A percentile compares a stretch with the other conserved stretches of the same genome.
These are phyloP conservation scores for Cordyceps cateniannulata DNA, from an alignment of 2,329 filamentous ascomycete genomes.

Conservation along the genomic window DNA sequence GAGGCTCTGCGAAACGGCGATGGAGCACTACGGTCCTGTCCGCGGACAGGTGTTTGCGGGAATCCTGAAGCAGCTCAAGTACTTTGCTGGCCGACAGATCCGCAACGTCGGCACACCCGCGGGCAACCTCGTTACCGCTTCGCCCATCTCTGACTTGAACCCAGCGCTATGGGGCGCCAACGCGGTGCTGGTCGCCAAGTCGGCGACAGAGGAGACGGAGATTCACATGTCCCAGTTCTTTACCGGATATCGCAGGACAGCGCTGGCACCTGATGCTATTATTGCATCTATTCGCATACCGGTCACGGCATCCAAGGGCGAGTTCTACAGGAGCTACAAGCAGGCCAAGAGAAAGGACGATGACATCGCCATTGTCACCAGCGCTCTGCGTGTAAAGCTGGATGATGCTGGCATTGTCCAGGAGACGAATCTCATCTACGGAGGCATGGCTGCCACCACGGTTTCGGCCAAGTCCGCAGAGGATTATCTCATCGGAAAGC, in stretches of 20 bases:
- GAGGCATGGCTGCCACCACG: slow-evolving; percentile 90
- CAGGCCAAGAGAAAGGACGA: slow-evolving; percentile 97
- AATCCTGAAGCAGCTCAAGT: slow-evolving; percentile 88
- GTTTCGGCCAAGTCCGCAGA: slow-evolving; percentile 77
- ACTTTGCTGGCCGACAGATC: slow-evolving; percentile 93
- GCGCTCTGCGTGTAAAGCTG: slow-evolving; percentile 70
- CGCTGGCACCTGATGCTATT: slow-evolving; percentile 72
- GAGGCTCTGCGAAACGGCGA: slow-evolving; percentile 70
- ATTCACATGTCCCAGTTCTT: slow-evolving; percentile 94
- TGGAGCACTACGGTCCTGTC: slow-evolving; percentile 66
- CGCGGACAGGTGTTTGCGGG: slow-evolving; percentile 78
- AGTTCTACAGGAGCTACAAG: slow-evolving; percentile 87
- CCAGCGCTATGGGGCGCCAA: slow-evolving; percentile 87
- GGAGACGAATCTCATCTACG: slow-evolving; percentile 77
- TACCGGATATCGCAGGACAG: slow-evolving; percentile 81
- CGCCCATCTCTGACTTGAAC: slow-evolving; percentile 93
- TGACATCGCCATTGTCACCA: slow-evolving; percentile 95
- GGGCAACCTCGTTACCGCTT: slow-evolving; percentile 89
- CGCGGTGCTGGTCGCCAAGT: slow-evolving; percentile 74
- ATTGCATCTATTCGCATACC: slow-evolving; percentile 87
- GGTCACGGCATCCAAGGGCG: slow-evolving; percentile 63
- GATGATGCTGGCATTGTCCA: slow-evolving; percentile 63
- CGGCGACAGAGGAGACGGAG: slow-evolving; percentile 63
- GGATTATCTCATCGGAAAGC: slow-evolving; percentile 68
- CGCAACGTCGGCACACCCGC: slow-evolving; percentile 96